Conservation (phyloP, 768 basidiomycete genomes). For the Scleroderma citrinum region DNA sequence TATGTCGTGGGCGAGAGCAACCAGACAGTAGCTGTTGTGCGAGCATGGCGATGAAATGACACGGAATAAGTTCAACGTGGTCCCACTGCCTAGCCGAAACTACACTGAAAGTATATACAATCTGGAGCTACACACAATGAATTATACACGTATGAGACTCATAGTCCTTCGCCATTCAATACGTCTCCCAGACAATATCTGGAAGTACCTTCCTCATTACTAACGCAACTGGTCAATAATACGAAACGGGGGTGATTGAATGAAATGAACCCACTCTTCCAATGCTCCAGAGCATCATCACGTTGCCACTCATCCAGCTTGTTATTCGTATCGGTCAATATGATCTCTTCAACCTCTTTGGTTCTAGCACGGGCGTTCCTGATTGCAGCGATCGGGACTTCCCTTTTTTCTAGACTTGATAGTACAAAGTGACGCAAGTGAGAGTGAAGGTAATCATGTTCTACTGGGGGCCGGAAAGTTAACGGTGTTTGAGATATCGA, state of each 20-base stretch:
- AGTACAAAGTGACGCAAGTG: slow-evolving; percentile 60
- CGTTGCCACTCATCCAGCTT: slow-evolving; percentile 62
- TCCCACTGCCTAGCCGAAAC: too few relatives aligned
- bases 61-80: too few relatives aligned
- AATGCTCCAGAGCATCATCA: slow-evolving; percentile 61
- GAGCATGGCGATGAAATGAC: background rate
- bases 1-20: slow-evolving; percentile 11
- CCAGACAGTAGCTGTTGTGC: slow-evolving; percentile 4
- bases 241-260: background rate
- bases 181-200: slow-evolving; percentile 72
- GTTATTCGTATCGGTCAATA: slow-evolving; percentile 61
- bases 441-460: slow-evolving; percentile 65
- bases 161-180: slow-evolving; percentile 32
- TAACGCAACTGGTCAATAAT: slow-evolving; percentile 19
- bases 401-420: slow-evolving; percentile 42
- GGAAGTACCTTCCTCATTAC: slow-evolving; percentile 80
- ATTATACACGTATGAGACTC: too few relatives aligned
- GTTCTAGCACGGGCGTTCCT: slow-evolving; percentile 18
- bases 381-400: slow-evolving; percentile 44
- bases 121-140: background rate
- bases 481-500: slow-evolving; percentile 48
- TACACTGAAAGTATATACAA: too few relatives aligned
- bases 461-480: slow-evolving; percentile 49
- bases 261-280: slow-evolving; percentile 51
- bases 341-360: slow-evolving; percentile 32